phyloP scores from a whole-genome alignment of 2,329 filamentous ascomycete genomes.

The Penicillium sp. region DNA sequence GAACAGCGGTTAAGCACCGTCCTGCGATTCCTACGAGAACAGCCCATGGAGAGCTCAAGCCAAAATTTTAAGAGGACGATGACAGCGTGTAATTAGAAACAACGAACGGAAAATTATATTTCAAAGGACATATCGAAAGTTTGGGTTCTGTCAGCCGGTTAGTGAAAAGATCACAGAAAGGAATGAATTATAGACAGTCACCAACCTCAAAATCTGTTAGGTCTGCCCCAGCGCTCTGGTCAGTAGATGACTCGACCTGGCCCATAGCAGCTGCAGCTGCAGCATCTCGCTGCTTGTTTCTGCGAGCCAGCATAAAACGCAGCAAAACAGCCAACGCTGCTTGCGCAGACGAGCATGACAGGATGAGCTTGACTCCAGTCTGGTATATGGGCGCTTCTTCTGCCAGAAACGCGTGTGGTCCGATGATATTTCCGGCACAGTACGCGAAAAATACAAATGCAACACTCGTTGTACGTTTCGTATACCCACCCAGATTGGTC shows the following conservation, averaged over 20 bases:
- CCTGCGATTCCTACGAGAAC: not conserved
- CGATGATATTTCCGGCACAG: slow-evolving; percentile 40
- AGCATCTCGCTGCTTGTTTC: slow-evolving; percentile 18
- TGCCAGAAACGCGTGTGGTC: slow-evolving; percentile 39
- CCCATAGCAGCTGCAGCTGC: not conserved
- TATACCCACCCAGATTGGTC: slow-evolving; percentile 42
- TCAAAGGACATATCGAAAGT: slow-evolving; percentile 32
- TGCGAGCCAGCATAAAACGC: slow-evolving; percentile 12
- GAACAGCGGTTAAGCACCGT: not conserved
- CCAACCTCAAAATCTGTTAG: slow-evolving; percentile 26
- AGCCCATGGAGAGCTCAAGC: too few species aligned
- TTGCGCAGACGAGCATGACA: slow-evolving; percentile 29
- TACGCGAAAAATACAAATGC: slow-evolving; percentile 41
- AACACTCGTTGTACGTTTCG: slow-evolving; percentile 43
- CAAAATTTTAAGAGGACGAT: not conserved
- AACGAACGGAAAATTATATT: slow-evolving; percentile 1
- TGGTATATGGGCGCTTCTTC: slow-evolving; percentile 41
- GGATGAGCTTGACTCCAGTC: slow-evolving; percentile 46
- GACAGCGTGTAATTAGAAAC: not conserved
- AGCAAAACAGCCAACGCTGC: slow-evolving; percentile 15
- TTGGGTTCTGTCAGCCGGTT: slow-evolving; percentile 11
- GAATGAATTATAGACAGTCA: not conserved
- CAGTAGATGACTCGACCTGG: not conserved
- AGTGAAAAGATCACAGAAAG: not conserved
- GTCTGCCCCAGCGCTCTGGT: slow-evolving; percentile 16